Evolutionary conservation across 2,329 filamentous ascomycete species (phyloP).

Genomic region (Colletotrichum coccodes): DNA sequence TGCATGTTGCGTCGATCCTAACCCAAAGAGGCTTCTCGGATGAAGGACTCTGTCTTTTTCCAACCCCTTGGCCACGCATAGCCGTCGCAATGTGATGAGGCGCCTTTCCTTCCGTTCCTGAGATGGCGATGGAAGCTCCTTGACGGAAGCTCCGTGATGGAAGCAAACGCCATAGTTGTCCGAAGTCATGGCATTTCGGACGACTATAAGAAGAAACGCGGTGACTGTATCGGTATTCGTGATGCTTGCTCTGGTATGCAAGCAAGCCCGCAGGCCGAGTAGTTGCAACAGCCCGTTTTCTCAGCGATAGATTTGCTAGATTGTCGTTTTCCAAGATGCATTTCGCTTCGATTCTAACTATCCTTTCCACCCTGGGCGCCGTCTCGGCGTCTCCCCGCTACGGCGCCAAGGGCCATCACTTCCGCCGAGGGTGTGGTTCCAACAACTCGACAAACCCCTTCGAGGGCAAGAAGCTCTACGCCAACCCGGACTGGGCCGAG

Average conservation of each 20-base stretch:
- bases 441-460: constrained; percentile 52
- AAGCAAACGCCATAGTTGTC: background rate
- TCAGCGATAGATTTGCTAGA: background rate
- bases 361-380: constrained; percentile 26
- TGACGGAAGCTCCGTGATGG: background rate
- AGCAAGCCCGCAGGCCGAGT: background rate
- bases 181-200: no score
- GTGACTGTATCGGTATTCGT: background rate
- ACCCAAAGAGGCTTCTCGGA: constrained; percentile 7
- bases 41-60: background rate
- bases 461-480: constrained; percentile 56
- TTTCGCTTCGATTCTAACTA: constrained; percentile 27
- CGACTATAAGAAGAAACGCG: background rate
- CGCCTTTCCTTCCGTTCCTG: constrained; percentile 16
- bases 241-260: background rate
- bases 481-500: constrained; percentile 53
- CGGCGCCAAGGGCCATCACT: constrained; percentile 10
- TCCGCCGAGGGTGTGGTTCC: background rate
- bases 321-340: constrained; percentile 26
- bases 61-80: background rate
- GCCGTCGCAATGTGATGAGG: constrained; percentile 7
- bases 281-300: background rate
- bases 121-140: background rate
- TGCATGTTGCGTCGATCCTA: background rate
- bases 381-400: constrained; percentile 31